phyloP scores from a whole-genome alignment of 2,329 filamentous ascomycete species.

The Clonostachys rosea region DNA sequence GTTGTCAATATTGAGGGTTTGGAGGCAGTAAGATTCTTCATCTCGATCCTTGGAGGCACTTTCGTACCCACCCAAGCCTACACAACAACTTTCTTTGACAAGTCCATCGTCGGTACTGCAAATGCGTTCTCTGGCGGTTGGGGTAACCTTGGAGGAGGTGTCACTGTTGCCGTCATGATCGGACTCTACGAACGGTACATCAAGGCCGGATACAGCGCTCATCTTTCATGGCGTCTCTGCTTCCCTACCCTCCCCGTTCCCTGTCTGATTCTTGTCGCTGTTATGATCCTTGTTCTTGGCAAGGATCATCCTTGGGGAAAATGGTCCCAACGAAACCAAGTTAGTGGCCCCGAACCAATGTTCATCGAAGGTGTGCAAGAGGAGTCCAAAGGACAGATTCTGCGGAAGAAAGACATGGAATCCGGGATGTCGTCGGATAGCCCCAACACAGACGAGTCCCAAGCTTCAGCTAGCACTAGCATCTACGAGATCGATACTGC shows the following conservation, averaged over 20 bases:
- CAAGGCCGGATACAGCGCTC: neutral
- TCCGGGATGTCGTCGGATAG: neutral
- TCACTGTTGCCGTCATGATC: conserved; percentile 57
- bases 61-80: conserved; percentile 90
- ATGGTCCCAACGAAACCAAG: conserved; percentile 1
- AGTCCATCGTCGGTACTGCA: conserved; percentile 83
- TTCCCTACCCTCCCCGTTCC: neutral
- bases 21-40: conserved; percentile 73
- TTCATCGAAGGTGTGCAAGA: neutral
- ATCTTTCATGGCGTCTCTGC: conserved; percentile 1
- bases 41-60: conserved; percentile 71
- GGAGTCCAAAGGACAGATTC: neutral
- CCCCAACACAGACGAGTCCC: neutral
- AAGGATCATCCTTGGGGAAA: conserved; percentile 1
- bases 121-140: conserved; percentile 82
- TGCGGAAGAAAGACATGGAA: too few species aligned
- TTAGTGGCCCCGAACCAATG: too few species aligned
- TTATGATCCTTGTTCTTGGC: conserved; percentile 1
- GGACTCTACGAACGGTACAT: conserved; percentile 20
- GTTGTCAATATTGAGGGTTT: conserved; percentile 59
- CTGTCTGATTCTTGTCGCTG: neutral
- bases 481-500: neutral
- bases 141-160: conserved; percentile 69
- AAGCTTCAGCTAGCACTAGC: neutral
- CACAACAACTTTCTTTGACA: conserved; percentile 91